Conservation (phyloP, 23 red algal genomes). For the Gracilaria gracilis region DNA sequence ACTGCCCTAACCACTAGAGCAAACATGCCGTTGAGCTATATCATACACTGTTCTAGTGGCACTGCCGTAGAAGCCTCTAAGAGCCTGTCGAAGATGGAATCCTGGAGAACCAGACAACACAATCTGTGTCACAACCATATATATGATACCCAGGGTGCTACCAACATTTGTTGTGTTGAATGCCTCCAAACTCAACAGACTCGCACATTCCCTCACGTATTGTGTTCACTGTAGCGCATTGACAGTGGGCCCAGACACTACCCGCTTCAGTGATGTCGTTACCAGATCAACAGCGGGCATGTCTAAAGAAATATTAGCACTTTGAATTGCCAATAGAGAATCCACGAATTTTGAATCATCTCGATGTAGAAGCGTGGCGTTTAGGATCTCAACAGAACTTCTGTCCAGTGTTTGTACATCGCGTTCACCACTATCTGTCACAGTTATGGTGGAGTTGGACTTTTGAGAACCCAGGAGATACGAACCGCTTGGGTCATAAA, state of each 20-base stretch:
- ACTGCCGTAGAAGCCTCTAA: not conserved
- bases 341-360: slow-evolving; percentile 7
- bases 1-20: not conserved
- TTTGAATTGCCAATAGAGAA: not conserved
- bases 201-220: not conserved
- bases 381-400: not conserved
- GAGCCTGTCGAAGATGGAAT: slow-evolving; percentile 9
- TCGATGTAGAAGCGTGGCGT: not conserved
- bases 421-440: not conserved
- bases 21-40: too few relatives aligned
- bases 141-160: not conserved
- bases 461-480: slow-evolving; percentile 24
- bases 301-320: not conserved
- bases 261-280: not conserved
- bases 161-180: not conserved
- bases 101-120: not conserved
- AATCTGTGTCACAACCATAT: not conserved
- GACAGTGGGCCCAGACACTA: not conserved
- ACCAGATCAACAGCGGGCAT: not conserved
- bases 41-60: not conserved
- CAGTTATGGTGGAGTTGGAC: slow-evolving; percentile 33
- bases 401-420: not conserved
- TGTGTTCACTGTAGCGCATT: slow-evolving; percentile 17
- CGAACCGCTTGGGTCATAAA: slow-evolving; percentile 49
- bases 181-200: not conserved